Base-by-base conservation (phyloP, 257 asterid species). In the Echium plantagineum region DNA sequence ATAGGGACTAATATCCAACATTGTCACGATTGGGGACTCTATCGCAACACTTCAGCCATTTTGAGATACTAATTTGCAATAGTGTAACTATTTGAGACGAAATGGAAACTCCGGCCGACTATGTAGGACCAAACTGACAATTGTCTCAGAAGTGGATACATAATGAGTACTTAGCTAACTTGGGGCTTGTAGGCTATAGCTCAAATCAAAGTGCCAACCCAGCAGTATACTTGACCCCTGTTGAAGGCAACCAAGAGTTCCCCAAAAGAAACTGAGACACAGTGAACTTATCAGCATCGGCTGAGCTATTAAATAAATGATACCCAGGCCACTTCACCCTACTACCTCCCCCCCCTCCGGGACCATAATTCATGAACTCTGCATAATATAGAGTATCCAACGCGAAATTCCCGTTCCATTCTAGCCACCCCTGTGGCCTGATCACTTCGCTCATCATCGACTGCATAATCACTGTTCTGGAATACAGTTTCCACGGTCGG, bases 251-350 rank as follows among this genome's bases (percentile, higher is more conserved):
- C 76, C 76, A 71, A 2, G 65, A 48, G 26, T 66, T 35, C 21
- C 72, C 76, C 5, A 57, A 22, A 35, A 71, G 51, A 52, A 71
- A 62, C 7, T 72, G 74, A 0, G 80, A 73, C 54, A 77, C 90
- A 1, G 86, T 85, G 46, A 73, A 85, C 17, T 60, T 52, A 22
- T 28, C 54, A 0, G 84, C 94, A 26, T 78, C 63, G 6, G 64
- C 74, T 16, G 81, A 59, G 10, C 66, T 73, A 12, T 72, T 82
- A 35, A 81, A 59, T 0, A 59, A 71, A 7, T 62, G 84, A 58
- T 60, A 77, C 2, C 94, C 94, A 1, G 91, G 76, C 94, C 94
- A 85, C 5, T 72, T 81, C 7, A 85, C 91, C 32, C 94, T 75
- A 47, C 57, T 57, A 16, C 74, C 71, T 71, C 76, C 48, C 2